phyloP scores from a whole-genome alignment of 1,284 basidiomycete genomes.

The Trichosporon ovoides region DNA sequence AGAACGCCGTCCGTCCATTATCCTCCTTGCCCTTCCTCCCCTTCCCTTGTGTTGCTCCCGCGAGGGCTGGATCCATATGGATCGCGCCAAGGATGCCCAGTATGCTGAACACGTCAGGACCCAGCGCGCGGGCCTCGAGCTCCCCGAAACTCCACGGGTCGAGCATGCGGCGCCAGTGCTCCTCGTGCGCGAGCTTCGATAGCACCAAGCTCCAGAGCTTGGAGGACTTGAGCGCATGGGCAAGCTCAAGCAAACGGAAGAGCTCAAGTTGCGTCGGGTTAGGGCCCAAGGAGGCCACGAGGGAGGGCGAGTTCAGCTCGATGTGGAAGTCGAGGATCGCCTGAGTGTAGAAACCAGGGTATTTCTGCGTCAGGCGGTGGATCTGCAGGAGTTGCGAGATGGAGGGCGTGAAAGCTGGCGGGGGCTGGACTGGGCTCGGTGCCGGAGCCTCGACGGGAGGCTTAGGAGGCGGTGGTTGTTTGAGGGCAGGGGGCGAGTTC shows the following conservation, averaged over 20 bases:
- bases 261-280: slow-evolving; percentile 9
- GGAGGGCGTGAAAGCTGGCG: slow-evolving; percentile 13
- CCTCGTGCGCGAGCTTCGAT: slow-evolving; percentile 7
- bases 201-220: slow-evolving; percentile 17
- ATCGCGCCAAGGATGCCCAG: slow-evolving; percentile 12
- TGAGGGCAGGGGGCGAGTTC: too few relatives aligned
- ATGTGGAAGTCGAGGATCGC: slow-evolving; percentile 23
- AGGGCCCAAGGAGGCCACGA: slow-evolving; percentile 12
- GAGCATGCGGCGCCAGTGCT: slow-evolving; percentile 16
- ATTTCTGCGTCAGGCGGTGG: slow-evolving; percentile 18
- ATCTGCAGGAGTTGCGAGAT: slow-evolving; percentile 17
- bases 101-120: slow-evolving; percentile 11
- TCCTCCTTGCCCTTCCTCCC: slow-evolving; percentile 14
- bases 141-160: slow-evolving; percentile 17
- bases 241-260: slow-evolving; percentile 14
- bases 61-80: slow-evolving; percentile 9
- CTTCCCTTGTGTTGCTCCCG: neutral
- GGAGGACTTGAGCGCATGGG: slow-evolving; percentile 10
- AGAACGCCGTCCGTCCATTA: neutral
- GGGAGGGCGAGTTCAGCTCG: slow-evolving; percentile 16
- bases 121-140: slow-evolving; percentile 10
- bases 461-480: too few relatives aligned
- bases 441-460: too few relatives aligned
- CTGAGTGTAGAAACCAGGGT: slow-evolving; percentile 19
- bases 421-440: too few relatives aligned